Evolutionary conservation across 2,329 filamentous ascomycete genomes (phyloP).

Genomic region (Simplicillium sp.): DNA sequence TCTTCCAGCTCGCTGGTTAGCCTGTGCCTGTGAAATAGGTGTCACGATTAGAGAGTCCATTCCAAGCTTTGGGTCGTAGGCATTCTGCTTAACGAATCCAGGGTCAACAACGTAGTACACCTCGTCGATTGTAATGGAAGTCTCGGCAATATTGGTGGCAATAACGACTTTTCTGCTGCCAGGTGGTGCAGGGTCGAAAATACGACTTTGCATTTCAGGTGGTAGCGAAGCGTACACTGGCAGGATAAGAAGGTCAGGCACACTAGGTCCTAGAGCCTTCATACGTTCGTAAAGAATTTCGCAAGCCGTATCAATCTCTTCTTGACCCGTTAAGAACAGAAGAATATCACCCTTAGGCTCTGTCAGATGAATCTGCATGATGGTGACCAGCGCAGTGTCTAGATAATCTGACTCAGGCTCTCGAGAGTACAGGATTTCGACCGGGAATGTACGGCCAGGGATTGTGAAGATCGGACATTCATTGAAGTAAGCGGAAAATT

Average conservation of each 20-base stretch:
- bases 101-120: conserved; percentile 97
- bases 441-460: conserved; percentile 87
- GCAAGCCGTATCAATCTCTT: conserved; percentile 93
- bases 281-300: conserved; percentile 91
- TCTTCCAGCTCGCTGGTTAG: conserved; percentile 85
- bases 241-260: conserved; percentile 85
- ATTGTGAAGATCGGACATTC: conserved; percentile 95
- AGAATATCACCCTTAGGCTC: conserved; percentile 90
- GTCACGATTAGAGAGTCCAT: conserved; percentile 97
- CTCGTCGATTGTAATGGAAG: conserved; percentile 93
- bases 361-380: conserved; percentile 95
- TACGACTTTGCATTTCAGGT: conserved; percentile 84
- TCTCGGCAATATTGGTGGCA: conserved; percentile 97
- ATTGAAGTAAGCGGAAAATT: conserved; percentile 95
- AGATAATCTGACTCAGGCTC: conserved; percentile 96
- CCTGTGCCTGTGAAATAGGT: conserved; percentile 93
- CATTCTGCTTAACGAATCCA: conserved; percentile 95
- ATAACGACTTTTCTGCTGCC: conserved; percentile 91
- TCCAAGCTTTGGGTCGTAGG: conserved; percentile 91
- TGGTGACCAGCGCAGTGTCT: conserved; percentile 85
- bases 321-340: conserved; percentile 93
- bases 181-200: conserved; percentile 86
- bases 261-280: conserved; percentile 84
- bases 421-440: conserved; percentile 89
- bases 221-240: conserved; percentile 95